These are phyloP conservation scores for Vicia sativa DNA, from an alignment of 306 rosid species.

Conservation along the genomic window DNA sequence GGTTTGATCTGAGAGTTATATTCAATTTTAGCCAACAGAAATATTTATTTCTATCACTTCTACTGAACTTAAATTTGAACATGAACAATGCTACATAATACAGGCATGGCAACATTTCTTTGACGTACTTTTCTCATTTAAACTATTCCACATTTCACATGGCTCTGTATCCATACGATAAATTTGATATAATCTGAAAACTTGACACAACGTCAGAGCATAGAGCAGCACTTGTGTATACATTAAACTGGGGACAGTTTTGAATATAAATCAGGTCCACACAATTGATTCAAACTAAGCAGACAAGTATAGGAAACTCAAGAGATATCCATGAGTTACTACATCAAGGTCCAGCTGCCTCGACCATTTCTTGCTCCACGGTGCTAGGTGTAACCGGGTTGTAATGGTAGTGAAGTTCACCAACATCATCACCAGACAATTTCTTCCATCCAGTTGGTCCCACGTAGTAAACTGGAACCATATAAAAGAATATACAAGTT, in stretches of 20 bases:
- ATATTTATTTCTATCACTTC: background rate
- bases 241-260: constrained; percentile 30
- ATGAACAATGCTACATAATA: background rate
- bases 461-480: constrained; percentile 66
- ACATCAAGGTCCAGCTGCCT: constrained; percentile 60
- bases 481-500: constrained; percentile 31
- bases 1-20: background rate
- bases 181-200: constrained; percentile 25
- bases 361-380: constrained; percentile 93
- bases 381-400: constrained; percentile 69
- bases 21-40: background rate
- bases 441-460: constrained; percentile 92
- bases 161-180: constrained; percentile 9
- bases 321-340: constrained; percentile 20
- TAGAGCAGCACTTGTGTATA: constrained; percentile 13
- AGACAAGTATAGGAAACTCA: constrained; percentile 23
- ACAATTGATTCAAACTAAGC: constrained; percentile 30
- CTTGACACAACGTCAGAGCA: constrained; percentile 16
- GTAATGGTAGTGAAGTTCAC: constrained; percentile 83
- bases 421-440: constrained; percentile 87
- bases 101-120: background rate
- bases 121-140: constrained; percentile 7
- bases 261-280: constrained; percentile 33
- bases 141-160: constrained; percentile 10
- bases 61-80: background rate